Evolutionary conservation across 805 yeast genomes (phyloP).

Genomic region (Saccharomycopsis synnaedendra): DNA sequence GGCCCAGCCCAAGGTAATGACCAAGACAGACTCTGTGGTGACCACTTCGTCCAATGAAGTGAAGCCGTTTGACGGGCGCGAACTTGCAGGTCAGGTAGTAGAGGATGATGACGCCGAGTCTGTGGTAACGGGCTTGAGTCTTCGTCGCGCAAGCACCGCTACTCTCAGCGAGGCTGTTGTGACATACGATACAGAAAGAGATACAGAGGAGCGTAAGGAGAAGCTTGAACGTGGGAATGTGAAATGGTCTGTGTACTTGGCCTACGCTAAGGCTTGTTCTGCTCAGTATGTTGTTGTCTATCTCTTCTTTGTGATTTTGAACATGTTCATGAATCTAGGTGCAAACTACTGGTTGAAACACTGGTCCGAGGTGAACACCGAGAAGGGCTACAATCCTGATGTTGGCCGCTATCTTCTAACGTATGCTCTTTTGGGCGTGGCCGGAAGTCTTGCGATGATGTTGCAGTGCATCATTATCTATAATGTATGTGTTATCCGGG

Average conservation of each 20-base stretch:
- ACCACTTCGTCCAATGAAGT: slow-evolving; percentile 1
- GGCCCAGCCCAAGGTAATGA: not conserved
- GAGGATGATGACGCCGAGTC: slow-evolving; percentile 1
- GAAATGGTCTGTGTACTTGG: slow-evolving; percentile 71
- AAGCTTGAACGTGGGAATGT: slow-evolving; percentile 90
- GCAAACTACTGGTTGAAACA: slow-evolving; percentile 91
- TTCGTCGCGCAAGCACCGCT: slow-evolving; percentile 58
- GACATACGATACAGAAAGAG: slow-evolving; percentile 28
- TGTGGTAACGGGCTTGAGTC: slow-evolving; percentile 21
- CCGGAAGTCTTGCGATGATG: slow-evolving; percentile 48
- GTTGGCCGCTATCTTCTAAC: slow-evolving; percentile 62
- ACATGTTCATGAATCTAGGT: slow-evolving; percentile 50
- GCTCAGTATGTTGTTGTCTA: slow-evolving; percentile 49
- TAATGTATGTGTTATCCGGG: slow-evolving; percentile 74
- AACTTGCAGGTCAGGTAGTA: not conserved
- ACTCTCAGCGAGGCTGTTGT: slow-evolving; percentile 24
- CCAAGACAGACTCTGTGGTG: not conserved
- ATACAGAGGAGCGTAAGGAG: slow-evolving; percentile 37
- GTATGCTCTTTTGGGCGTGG: slow-evolving; percentile 65
- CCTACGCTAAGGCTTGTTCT: slow-evolving; percentile 84
- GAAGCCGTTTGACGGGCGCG: slow-evolving; percentile 6
- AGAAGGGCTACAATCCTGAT: slow-evolving; percentile 57
- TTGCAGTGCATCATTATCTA: slow-evolving; percentile 60
- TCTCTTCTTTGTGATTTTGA: slow-evolving; percentile 40
- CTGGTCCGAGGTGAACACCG: slow-evolving; percentile 89